Evolutionary conservation across 1,139 yeast genomes (phyloP).

Genomic region (Lodderomyces orthopsilosis): DNA sequence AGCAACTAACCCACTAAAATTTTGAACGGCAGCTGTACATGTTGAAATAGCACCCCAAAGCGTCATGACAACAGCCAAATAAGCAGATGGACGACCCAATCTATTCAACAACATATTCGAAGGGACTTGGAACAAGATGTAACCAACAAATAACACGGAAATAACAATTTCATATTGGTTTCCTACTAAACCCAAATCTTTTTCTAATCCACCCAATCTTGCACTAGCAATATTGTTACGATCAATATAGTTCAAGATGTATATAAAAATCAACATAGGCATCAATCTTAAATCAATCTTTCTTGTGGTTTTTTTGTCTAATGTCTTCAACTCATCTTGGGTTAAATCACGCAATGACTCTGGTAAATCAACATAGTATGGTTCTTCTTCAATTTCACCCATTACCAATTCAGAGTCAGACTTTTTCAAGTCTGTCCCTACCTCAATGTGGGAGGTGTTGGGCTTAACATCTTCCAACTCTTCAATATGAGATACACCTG

Average conservation of each 20-base stretch:
- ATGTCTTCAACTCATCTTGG: constrained; percentile 33
- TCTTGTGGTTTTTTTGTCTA: constrained; percentile 40
- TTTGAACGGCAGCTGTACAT: constrained; percentile 31
- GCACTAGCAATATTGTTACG: constrained; percentile 63
- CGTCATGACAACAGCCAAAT: constrained; percentile 49
- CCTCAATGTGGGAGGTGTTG: constrained; percentile 10
- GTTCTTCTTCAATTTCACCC: constrained; percentile 6
- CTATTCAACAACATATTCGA: constrained; percentile 49
- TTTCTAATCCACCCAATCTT: constrained; percentile 54
- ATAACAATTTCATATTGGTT: constrained; percentile 55
- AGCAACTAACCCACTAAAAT: constrained; percentile 32
- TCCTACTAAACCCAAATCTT: constrained; percentile 47
- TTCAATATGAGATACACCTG: constrained; percentile 7
- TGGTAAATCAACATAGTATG: constrained; percentile 22
- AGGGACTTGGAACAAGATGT: constrained; percentile 59
- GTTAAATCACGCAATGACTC: constrained; percentile 32
- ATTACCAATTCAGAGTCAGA: constrained; percentile 8
- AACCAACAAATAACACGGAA: constrained; percentile 59
- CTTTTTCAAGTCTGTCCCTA: constrained; percentile 3
- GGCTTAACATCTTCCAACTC: constrained; percentile 9
- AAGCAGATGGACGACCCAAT: constrained; percentile 49
- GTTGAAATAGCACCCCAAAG: constrained; percentile 54
- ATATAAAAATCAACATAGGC: constrained; percentile 54
- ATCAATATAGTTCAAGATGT: constrained; percentile 55
- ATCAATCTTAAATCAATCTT: constrained; percentile 54